Conservation (phyloP, 1,284 basidiomycete species). For the Phellinidium pouzarii region DNA sequence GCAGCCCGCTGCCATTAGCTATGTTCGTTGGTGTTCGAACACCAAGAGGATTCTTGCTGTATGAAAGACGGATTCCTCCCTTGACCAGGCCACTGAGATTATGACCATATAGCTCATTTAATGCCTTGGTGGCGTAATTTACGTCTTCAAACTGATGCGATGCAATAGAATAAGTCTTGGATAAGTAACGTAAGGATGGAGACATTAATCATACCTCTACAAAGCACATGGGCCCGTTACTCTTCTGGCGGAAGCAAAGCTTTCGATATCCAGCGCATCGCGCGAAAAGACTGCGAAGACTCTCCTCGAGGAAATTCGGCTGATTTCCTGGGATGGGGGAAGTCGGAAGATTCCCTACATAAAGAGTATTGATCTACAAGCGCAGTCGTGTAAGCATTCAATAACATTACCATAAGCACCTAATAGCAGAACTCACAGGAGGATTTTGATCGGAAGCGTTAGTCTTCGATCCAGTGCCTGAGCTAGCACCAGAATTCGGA, state of each 20-base stretch:
- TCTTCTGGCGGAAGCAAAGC: conserved; percentile 92
- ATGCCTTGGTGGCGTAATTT: conserved; percentile 72
- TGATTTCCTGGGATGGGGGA: conserved; percentile 63
- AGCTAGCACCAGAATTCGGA: conserved; percentile 36
- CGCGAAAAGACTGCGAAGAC: conserved; percentile 75
- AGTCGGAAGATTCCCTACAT: conserved; percentile 89
- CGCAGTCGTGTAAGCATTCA: conserved; percentile 9
- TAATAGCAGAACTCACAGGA: conserved; percentile 45
- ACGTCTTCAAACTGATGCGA: conserved; percentile 89
- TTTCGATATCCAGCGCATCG: conserved; percentile 81
- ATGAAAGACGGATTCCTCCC: conserved; percentile 91
- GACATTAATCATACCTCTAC: conserved; percentile 59
- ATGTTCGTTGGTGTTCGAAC: conserved; percentile 72
- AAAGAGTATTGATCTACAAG: conserved; percentile 81
- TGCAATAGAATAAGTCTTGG: conserved; percentile 12
- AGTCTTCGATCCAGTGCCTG: conserved; percentile 27
- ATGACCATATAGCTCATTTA: conserved; percentile 89
- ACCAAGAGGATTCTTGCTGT: conserved; percentile 92
- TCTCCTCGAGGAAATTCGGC: conserved; percentile 78
- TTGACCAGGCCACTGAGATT: conserved; percentile 87
- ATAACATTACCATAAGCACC: conserved; percentile 15
- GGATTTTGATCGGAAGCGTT: conserved; percentile 86
- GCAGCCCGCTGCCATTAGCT: conserved; percentile 37
- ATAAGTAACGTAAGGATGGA: conserved; percentile 5
- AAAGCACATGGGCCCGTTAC: conserved; percentile 96